Evolutionary conservation across 2,329 filamentous ascomycete species (phyloP).

Genomic region (Stachybotrys echinatus): DNA sequence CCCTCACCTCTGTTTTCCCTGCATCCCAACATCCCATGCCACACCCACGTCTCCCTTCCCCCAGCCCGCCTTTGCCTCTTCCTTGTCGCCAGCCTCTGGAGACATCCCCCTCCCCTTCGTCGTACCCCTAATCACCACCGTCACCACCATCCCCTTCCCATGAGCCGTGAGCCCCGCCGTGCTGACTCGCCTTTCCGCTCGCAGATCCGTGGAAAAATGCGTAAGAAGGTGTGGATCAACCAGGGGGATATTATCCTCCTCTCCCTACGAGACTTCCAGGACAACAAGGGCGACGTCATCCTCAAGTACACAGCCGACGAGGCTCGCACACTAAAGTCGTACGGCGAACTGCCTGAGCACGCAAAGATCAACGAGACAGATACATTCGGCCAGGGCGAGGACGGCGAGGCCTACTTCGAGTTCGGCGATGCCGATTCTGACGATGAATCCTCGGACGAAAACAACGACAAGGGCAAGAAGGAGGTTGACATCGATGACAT

Average conservation of each 20-base stretch:
- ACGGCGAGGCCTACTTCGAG: conserved; percentile 96
- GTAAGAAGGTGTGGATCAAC: conserved; percentile 99
- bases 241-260: conserved; percentile 91
- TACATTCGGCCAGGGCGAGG: conserved; percentile 84
- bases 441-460: conserved; percentile 46
- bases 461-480: conserved; percentile 55
- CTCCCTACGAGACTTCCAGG: conserved; percentile 86
- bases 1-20: too few species aligned
- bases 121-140: neutral
- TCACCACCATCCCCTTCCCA: neutral
- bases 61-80: conserved; percentile 3
- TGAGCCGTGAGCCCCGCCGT: neutral
- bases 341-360: conserved; percentile 92
- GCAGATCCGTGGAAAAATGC: conserved; percentile 77
- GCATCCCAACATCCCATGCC: neutral
- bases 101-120: neutral
- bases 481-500: conserved; percentile 96
- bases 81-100: neutral
- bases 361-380: conserved; percentile 99
- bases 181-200: neutral
- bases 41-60: neutral
- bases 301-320: conserved; percentile 96
- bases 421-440: conserved; percentile 87
- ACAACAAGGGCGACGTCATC: conserved; percentile 94
- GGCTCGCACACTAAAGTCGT: conserved; percentile 90